Percentiles rank a stretch among this genome's conserved stretches.
Conservation (phyloP, 2,329 filamentous ascomycete genomes). For the Aspergillus sojae region DNA sequence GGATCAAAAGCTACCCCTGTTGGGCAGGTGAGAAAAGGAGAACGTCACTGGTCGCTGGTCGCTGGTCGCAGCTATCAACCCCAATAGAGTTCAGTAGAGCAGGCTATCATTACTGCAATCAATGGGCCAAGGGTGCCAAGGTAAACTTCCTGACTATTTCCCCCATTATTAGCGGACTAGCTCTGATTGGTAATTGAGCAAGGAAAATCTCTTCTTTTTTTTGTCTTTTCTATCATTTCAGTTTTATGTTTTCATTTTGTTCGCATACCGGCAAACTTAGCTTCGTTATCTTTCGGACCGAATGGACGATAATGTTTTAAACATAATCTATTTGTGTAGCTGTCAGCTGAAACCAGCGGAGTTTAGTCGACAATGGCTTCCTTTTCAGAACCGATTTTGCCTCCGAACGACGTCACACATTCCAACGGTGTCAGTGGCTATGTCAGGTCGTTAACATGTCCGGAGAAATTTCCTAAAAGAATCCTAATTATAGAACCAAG, state of each 20-base stretch:
- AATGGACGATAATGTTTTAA: not conserved
- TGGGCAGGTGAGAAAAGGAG: not conserved
- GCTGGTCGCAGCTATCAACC: not conserved
- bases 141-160: not conserved
- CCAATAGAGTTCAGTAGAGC: not conserved
- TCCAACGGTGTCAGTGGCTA: not conserved
- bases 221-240: no score
- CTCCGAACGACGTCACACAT: not conserved
- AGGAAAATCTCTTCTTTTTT: not conserved
- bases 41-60: not conserved
- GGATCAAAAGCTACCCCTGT: not conserved
- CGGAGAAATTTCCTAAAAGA: not conserved
- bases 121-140: not conserved
- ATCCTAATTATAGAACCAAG: not conserved
- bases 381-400: not conserved
- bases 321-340: not conserved
- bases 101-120: not conserved
- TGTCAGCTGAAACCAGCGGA: not conserved
- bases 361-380: not conserved
- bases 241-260: not conserved
- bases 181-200: not conserved
- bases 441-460: not conserved
- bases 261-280: not conserved
- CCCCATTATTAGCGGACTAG: not conserved
- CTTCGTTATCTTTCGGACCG: not conserved